Evolutionary conservation across 768 basidiomycete genomes (phyloP).

Genomic region (Termitomyces titanicus): DNA sequence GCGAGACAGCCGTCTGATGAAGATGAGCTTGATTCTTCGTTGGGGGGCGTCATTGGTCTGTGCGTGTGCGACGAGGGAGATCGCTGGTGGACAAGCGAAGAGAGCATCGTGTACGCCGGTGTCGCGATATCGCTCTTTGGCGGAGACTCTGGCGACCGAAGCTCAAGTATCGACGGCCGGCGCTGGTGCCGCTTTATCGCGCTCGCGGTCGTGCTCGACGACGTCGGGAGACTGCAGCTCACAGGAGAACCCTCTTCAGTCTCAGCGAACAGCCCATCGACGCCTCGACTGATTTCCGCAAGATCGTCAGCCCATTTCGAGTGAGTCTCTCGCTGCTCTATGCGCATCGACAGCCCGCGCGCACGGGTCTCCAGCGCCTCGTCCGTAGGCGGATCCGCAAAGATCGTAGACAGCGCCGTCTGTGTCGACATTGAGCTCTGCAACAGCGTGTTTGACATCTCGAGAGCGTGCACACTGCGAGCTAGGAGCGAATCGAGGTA

Average conservation of each 20-base stretch:
- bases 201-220: conserved; percentile 14
- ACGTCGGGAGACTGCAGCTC: conserved; percentile 44
- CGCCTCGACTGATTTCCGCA: conserved; percentile 58
- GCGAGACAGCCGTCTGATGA: conserved; percentile 54
- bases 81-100: conserved; percentile 42
- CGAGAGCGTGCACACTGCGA: conserved; percentile 80
- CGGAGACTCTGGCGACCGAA: conserved; percentile 25
- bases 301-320: conserved; percentile 66
- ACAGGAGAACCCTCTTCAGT: conserved; percentile 20
- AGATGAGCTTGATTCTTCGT: conserved; percentile 44
- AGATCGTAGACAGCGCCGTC: conserved; percentile 43
- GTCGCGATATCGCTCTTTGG: conserved; percentile 37
- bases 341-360: conserved; percentile 48
- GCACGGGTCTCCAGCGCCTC: conserved; percentile 46
- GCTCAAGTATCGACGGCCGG: conserved; percentile 48
- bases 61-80: conserved; percentile 30
- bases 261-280: conserved; percentile 54
- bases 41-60: conserved; percentile 51
- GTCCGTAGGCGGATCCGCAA: conserved; percentile 47
- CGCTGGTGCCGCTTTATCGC: conserved; percentile 19
- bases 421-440: conserved; percentile 75
- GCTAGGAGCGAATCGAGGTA: conserved; percentile 76
- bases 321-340: conserved; percentile 41
- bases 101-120: conserved; percentile 60
- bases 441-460: conserved; percentile 79